Evolutionary conservation across 2,329 filamentous ascomycete genomes (phyloP), one percentile per base, ranked within the genome.

Genomic region (Plectosphaerella plurivora): DNA sequence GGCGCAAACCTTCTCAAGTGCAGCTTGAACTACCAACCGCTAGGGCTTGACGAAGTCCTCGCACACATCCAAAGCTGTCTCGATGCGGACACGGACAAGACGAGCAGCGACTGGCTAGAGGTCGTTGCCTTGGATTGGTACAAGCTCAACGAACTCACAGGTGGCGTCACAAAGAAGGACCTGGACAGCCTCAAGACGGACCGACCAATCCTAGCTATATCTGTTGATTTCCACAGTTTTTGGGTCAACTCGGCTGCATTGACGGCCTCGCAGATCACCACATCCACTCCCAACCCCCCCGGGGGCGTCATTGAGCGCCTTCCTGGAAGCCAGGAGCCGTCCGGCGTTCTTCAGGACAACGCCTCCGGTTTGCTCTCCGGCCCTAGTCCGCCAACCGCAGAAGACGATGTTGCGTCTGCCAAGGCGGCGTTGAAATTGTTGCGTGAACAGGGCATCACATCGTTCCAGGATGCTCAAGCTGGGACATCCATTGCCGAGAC

Each of bases 401-500:
- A 56, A 11, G 61, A 64, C 37, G 57, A 62, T 50, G 35, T 59
- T 10, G 36, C 57, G 9, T 57, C 58, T 37, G 58, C 49, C 9
- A 59, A 58, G 1, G 62, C 62, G 11, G 62, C 62, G 0, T 57
- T 64, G 18, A 62, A 60, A 45, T 53, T 64, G 5, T 53, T 64
- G 7, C 58, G 62, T 1, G 62, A 64, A 47, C 59, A 59, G 4
- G 61, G 61, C 1, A 58, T 64, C 9, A 64, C 62, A 6, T 60
- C 62, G 0, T 64, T 64, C 45, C 62, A 64, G 20, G 62, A 64
- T 2, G 62, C 62, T 14, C 59, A 58, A 3, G 52, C 62, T 11
- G 28, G 22, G 1, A 46, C 53, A 0, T 53, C 39, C 0, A 58
- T 59, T 1, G 55, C 57, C 9, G 52, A 42, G 0, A 25, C 60